Evolutionary conservation across 1,284 basidiomycete species (phyloP).

Genomic region (Sanghuangporus baumii): DNA sequence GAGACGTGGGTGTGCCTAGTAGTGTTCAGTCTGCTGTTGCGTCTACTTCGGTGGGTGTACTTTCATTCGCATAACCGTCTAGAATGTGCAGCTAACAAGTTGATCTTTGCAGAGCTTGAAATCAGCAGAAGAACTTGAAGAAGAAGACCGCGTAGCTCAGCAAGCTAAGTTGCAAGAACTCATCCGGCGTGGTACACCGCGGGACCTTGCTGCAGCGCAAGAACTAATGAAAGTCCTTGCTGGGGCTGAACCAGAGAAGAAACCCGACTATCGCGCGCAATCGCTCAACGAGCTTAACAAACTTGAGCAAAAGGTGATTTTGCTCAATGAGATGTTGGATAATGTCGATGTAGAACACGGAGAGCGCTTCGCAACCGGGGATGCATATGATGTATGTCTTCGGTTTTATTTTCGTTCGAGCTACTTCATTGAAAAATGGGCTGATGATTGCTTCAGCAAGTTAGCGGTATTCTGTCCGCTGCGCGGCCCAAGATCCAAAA

Average conservation of each 20-base stretch:
- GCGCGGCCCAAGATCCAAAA: conserved; percentile 96
- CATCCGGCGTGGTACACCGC: conserved; percentile 91
- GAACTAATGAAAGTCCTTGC: conserved; percentile 97
- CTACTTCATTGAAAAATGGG: background rate
- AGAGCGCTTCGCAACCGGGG: conserved; percentile 79
- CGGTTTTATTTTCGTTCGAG: conserved; percentile 4
- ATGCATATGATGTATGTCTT: conserved; percentile 82
- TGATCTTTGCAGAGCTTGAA: conserved; percentile 66
- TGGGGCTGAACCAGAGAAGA: conserved; percentile 91
- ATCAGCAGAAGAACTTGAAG: conserved; percentile 93
- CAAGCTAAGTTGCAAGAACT: conserved; percentile 97
- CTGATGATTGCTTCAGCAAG: conserved; percentile 56
- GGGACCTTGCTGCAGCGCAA: conserved; percentile 93
- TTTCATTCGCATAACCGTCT: background rate
- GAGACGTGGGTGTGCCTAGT: conserved; percentile 47
- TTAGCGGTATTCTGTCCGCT: conserved; percentile 74
- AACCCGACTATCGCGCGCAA: conserved; percentile 90
- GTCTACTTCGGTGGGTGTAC: conserved; percentile 41
- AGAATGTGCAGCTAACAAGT: background rate
- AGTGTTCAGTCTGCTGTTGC: conserved; percentile 41
- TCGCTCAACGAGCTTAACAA: conserved; percentile 90
- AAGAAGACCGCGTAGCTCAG: conserved; percentile 93
- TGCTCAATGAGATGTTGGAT: conserved; percentile 95
- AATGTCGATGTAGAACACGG: conserved; percentile 72
- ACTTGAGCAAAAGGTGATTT: conserved; percentile 88